Base-by-base conservation (phyloP, 371 early-diverging fungal genomes). In the Blakeslea trispora region DNA sequence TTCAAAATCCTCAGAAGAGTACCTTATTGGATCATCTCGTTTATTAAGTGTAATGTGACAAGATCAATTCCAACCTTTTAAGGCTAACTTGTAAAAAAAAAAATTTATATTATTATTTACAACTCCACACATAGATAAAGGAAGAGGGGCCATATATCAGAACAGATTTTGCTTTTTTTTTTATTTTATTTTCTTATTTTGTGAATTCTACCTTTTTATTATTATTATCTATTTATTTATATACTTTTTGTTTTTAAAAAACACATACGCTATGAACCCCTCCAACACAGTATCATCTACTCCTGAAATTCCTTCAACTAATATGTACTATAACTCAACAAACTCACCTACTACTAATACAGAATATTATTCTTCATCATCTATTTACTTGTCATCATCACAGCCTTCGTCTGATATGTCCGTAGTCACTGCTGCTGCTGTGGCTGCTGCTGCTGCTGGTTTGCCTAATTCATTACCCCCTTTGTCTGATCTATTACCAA, bases 401-500 rank as follows among this genome's bases (percentile, higher is more conserved):
- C 32, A 37, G 13, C 31, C 49, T 11, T 32, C 62, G 10, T 17
- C 47, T 23, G 48, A 50, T 51, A 44, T 56, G 18, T 43, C 55
- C 21, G 64, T 68, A 5, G 63, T 61, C 15, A 67, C 58, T n/a
- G 66, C 69, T 9, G 69, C 59, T 9, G 69, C 68, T 7, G 68
- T 62, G 3, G 72, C 55, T 19, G 64, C 50, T 3, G 63, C 50
- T 55, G 39, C 47, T 14, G 54, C 60, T 6, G 61, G 53, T 22
- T 28, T 28, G 7, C 28, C 28, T 28, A 57, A 71, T 48, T 72
- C 79, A 11, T 50, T 78, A 24, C 79, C 79, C 53, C 79, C 79
- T 10, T 44, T 78, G 45, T 75, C 79, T 1, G 73, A 71, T 49
- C 55, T 78, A n/a, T 56, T 77, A 41, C 68, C 74, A 13, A 28